Base-by-base conservation (phyloP, 805 yeast genomes). In the Ogataea henricii region DNA sequence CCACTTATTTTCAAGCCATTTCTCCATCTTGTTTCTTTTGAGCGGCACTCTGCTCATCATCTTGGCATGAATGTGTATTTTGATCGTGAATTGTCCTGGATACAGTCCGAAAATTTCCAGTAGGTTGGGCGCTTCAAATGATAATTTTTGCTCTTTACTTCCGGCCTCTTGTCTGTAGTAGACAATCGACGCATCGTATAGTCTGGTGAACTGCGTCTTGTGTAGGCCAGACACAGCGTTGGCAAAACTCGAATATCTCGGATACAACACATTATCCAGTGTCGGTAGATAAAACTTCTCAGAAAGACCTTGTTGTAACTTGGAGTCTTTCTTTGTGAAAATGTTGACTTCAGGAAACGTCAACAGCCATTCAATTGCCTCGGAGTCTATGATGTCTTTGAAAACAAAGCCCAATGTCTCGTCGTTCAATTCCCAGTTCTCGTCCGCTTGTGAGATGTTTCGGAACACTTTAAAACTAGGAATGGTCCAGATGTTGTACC, bases 311-410 rank as follows among this genome's bases (percentile, higher is more conserved):
- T 74, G 70, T 51, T 89, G 95, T 34, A 76, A 43, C 57, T 63
- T 53, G 39, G 70, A 62, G 38, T 73, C 73, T 30, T 76, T 76
- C 9, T 76, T 70, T 0, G 83, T 78, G 64, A 79, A 77, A 6
- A 86, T 78, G 58, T 86, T 87, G 4, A 87, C 96, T 65, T 91
- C 97, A 0, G 97, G 97, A 55, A 90, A 90, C 7, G 87, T 53
- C 0, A 83, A 81, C 0, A 89, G 56, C 88, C 95, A 83, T 54
- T 64, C 57, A 5, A 47, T 71, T n/a, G 56, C 60, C 29, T 64
- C 72, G 2, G 73, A 71, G n/a, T 52, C 56, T 4, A 71, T 25
- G 17, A 74, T 57, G 17, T 63, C 57, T 7, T 64, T 62, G 49
- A 79, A 77, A 20, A 72, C 60, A 2, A 56, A 48, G 3, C 43